Percentiles rank a stretch among this genome's conserved stretches.
These are phyloP conservation scores for Mayamaea pseudoterrestris DNA, from an alignment of 108 stramenopile species.

Conservation along the genomic window DNA sequence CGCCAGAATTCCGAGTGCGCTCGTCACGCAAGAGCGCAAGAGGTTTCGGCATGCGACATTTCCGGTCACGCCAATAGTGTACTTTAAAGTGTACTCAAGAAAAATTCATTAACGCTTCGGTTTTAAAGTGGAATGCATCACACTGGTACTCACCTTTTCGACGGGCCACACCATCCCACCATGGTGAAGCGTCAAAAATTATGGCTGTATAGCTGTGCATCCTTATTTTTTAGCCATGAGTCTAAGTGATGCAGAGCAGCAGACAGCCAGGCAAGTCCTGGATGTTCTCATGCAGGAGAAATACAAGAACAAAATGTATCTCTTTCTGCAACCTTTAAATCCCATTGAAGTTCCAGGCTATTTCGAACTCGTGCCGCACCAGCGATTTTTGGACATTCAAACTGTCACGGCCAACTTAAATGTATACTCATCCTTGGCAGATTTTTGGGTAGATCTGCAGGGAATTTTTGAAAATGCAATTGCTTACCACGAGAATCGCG, in stretches of 20 bases:
- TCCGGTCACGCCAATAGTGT: no score
- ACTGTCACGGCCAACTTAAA: constrained; percentile 52
- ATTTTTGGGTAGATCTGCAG: constrained; percentile 31
- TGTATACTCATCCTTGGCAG: constrained; percentile 23
- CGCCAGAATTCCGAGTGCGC: no score
- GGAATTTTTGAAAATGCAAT: constrained; percentile 61
- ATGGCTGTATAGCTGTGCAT: no score
- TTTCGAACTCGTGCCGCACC: constrained; percentile 28
- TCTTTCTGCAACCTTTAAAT: constrained; percentile 67
- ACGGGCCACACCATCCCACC: no score
- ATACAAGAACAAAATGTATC: constrained; percentile 43
- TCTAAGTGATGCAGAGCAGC: constrained; percentile 34
- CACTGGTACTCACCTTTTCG: no score
- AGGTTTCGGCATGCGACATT: no score
- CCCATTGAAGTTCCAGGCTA: constrained; percentile 43
- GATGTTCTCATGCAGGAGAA: constrained; percentile 31
- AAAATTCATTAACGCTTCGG: no score
- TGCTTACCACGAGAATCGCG: constrained; percentile 34
- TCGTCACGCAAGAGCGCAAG: no score
- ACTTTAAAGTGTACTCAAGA: no score
- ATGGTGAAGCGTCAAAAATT: no score
- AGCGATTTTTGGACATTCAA: constrained; percentile 61
- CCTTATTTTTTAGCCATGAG: no score
- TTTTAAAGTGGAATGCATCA: no score
- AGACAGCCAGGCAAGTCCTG: constrained; percentile 34